Evolutionary conservation across 495 filamentous ascomycete genomes (phyloP).

Genomic region (Lasiosphaeria hispida): DNA sequence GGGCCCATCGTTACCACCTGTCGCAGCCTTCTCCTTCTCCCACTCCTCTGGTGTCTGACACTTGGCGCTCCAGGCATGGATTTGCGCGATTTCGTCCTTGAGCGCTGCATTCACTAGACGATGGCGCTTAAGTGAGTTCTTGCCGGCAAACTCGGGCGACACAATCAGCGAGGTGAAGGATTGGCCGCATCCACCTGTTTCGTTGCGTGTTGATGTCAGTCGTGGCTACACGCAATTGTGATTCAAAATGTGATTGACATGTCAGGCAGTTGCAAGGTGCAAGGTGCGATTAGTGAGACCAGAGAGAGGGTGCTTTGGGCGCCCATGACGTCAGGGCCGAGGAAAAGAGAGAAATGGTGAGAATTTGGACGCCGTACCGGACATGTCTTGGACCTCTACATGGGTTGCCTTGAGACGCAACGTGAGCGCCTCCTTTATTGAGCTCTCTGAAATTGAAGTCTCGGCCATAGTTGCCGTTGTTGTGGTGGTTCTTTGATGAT

Average conservation of each 20-base stretch:
- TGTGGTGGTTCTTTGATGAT: constrained; percentile 10
- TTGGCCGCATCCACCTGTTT: constrained; percentile 86
- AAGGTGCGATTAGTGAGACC: neutral
- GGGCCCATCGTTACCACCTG: constrained; percentile 32
- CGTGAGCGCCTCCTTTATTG: constrained; percentile 64
- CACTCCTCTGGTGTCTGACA: constrained; percentile 89
- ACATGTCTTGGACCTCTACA: constrained; percentile 91
- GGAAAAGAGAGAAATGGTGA: neutral
- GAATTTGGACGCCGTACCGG: constrained; percentile 56
- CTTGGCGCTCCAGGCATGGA: constrained; percentile 98
- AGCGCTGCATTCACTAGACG: constrained; percentile 83
- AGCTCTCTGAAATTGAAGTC: constrained; percentile 65
- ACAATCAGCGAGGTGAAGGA: constrained; percentile 92
- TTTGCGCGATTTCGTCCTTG: constrained; percentile 88
- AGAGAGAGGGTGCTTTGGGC: neutral
- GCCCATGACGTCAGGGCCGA: constrained; percentile 27
- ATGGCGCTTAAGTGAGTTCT: constrained; percentile 83
- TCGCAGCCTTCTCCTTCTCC: constrained; percentile 57
- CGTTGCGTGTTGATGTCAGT: constrained; percentile 5
- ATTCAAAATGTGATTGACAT: neutral
- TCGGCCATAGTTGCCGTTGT: constrained; percentile 42
- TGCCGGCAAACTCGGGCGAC: constrained; percentile 80
- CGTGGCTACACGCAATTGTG: neutral
- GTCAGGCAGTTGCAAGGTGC: neutral
- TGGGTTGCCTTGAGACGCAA: constrained; percentile 74